Conservation (phyloP, 148 eudicot species). For the Arctostaphylos glauca region DNA sequence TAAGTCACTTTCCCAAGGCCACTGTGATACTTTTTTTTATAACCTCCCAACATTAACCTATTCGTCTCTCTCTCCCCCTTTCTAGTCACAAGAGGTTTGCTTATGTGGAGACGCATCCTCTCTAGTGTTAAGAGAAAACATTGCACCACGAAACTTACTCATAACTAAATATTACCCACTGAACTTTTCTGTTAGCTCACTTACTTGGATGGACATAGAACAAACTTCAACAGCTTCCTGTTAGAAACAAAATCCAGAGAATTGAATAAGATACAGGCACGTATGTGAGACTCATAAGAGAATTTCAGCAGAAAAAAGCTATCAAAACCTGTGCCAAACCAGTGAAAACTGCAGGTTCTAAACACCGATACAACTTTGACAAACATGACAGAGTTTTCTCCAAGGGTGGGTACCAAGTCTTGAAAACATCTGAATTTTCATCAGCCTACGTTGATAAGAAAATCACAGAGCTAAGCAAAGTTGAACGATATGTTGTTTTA, state of each 20-base stretch:
- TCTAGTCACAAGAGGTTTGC: background rate
- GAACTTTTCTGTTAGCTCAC: conserved; percentile 18
- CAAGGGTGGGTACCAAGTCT: conserved; percentile 89
- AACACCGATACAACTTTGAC: conserved; percentile 76
- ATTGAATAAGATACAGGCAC: conserved; percentile 14
- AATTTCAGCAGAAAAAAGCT: background rate
- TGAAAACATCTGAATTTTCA: conserved; percentile 58
- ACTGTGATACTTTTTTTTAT: background rate
- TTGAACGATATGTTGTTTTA: background rate
- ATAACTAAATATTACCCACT: background rate
- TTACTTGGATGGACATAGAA: conserved; percentile 84
- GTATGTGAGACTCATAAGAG: background rate
- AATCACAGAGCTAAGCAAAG: background rate
- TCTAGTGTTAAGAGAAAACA: background rate
- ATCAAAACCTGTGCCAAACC: conserved; percentile 91
- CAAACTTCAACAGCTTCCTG: conserved; percentile 99
- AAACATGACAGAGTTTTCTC: conserved; percentile 89
- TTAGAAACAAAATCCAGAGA: conserved; percentile 23
- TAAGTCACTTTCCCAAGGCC: background rate
- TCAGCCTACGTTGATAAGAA: conserved; percentile 47
- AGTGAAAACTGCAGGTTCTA: conserved; percentile 89
- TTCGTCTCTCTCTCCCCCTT: background rate
- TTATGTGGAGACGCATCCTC: background rate
- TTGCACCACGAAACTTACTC: background rate
- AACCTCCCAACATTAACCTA: background rate